Conservation (phyloP, 2,329 filamentous ascomycete species). For the Colletotrichum neosansevieriae region DNA sequence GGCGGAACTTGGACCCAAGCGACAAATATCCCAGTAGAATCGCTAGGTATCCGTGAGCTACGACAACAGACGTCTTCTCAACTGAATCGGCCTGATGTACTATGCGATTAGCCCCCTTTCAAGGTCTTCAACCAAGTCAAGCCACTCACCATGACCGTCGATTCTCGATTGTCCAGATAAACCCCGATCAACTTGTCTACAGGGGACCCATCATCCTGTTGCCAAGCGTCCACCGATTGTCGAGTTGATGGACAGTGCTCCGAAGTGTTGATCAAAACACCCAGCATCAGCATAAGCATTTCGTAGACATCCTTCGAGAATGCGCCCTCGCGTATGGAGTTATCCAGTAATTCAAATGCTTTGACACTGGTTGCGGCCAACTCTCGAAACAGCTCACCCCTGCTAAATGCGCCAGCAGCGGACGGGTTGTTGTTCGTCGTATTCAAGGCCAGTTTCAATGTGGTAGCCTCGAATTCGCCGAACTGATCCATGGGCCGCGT, state of each 20-base stretch:
- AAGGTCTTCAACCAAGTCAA: not conserved
- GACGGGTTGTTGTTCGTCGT: slow-evolving; percentile 83
- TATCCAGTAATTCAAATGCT: slow-evolving; percentile 62
- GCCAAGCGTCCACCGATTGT: slow-evolving; percentile 47
- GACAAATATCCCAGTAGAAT: slow-evolving; percentile 87
- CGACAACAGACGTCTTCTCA: slow-evolving; percentile 82
- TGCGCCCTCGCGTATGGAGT: slow-evolving; percentile 61
- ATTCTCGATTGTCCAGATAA: slow-evolving; percentile 76
- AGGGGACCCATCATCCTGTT: slow-evolving; percentile 55
- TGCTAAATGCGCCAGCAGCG: slow-evolving; percentile 77
- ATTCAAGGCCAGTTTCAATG: slow-evolving; percentile 82
- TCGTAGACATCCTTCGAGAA: slow-evolving; percentile 70
- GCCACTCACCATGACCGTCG: slow-evolving; percentile 74
- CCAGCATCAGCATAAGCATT: slow-evolving; percentile 80
- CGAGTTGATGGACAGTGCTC: slow-evolving; percentile 79
- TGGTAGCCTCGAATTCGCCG: slow-evolving; percentile 58
- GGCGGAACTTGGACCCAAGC: slow-evolving; percentile 61
- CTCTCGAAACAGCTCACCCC: slow-evolving; percentile 64
- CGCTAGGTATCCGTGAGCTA: slow-evolving; percentile 87
- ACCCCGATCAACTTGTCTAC: slow-evolving; percentile 71
- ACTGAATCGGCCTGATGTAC: slow-evolving; percentile 72
- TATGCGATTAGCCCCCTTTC: not conserved
- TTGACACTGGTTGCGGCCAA: slow-evolving; percentile 64
- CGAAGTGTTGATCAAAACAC: slow-evolving; percentile 87
- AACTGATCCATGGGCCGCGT: slow-evolving; percentile 50